A percentile compares a stretch with the other conserved stretches of the same genome.
Conservation (phyloP, 129 eudicot species). For the Smallanthus sonchifolius region DNA sequence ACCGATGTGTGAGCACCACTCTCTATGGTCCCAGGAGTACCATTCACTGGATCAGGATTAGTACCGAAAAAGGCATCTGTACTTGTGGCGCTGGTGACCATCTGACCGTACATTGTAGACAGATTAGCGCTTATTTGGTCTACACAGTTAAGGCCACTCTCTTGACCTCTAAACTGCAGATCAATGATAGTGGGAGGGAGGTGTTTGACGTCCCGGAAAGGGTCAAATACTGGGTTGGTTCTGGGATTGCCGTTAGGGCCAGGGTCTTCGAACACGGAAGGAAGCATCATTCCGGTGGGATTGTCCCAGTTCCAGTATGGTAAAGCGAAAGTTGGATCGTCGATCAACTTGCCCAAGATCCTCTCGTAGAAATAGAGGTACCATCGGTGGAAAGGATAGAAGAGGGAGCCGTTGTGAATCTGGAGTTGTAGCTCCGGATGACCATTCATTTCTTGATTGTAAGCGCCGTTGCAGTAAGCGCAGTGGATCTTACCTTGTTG, state of each 20-base stretch:
- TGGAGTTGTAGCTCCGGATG: conserved; percentile 20
- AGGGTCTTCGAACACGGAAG: conserved; percentile 10
- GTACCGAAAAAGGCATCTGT: conserved; percentile 26
- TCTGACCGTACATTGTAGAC: conserved; percentile 23
- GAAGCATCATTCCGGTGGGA: conserved; percentile 32
- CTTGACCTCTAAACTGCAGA: background rate
- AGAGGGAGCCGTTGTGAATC: conserved; percentile 46
- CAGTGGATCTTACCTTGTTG: conserved; percentile 49
- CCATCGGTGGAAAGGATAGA: conserved; percentile 50
- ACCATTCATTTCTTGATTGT: conserved; percentile 26
- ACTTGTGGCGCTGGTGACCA: conserved; percentile 4
- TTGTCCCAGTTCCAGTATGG: conserved; percentile 53
- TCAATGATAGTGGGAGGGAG: conserved; percentile 29
- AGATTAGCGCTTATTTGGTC: conserved; percentile 11
- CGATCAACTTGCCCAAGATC: conserved; percentile 35
- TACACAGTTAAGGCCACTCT: background rate
- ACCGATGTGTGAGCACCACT: conserved; percentile 14
- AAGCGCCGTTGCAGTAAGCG: too few species aligned
- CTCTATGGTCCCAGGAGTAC: conserved; percentile 21
- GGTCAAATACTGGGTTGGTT: conserved; percentile 1
- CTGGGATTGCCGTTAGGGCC: background rate
- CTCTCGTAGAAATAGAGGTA: conserved; percentile 45
- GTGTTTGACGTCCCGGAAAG: conserved; percentile 27
- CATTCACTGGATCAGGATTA: background rate
- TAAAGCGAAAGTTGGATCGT: conserved; percentile 37